A percentile compares a stretch with the other conserved stretches of the same genome.
Evolutionary conservation across 352 stramenopile species (phyloP).

Genomic region (Phytophthora pistaciae): DNA sequence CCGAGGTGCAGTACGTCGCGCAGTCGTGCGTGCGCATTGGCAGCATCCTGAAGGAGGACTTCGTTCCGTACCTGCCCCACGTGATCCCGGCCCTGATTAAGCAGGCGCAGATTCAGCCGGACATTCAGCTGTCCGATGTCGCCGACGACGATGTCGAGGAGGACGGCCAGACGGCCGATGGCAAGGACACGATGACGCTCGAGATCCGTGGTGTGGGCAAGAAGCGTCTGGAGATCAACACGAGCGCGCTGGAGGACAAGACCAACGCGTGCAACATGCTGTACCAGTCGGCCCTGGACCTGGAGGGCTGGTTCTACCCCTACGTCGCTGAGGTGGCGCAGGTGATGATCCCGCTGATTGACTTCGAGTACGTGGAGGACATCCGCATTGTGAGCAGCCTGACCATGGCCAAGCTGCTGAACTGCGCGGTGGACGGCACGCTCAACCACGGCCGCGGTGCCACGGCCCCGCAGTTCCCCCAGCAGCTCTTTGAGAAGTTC

Average conservation of each 20-base stretch:
- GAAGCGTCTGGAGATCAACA: constrained; percentile 90
- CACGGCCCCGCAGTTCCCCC: constrained; percentile 68
- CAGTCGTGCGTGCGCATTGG: constrained; percentile 90
- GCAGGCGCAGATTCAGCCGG: constrained; percentile 82
- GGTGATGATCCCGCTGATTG: constrained; percentile 81
- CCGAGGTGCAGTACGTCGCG: constrained; percentile 88
- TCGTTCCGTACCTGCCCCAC: constrained; percentile 87
- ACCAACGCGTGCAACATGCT: constrained; percentile 91
- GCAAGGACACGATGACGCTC: constrained; percentile 79
- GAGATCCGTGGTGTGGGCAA: constrained; percentile 83
- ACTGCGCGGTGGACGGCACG: constrained; percentile 76
- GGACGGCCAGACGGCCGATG: constrained; percentile 62
- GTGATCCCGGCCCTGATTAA: constrained; percentile 86
- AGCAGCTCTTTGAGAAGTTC: constrained; percentile 84
- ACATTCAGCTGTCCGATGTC: constrained; percentile 84
- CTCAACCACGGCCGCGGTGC: constrained; percentile 71
- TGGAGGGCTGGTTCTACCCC: constrained; percentile 84
- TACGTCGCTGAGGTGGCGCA: constrained; percentile 83
- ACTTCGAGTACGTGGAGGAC: constrained; percentile 89
- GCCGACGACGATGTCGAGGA: constrained; percentile 65
- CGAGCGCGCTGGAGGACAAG: constrained; percentile 87
- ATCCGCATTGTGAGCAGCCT: constrained; percentile 84
- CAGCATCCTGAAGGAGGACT: constrained; percentile 88
- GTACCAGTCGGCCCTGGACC: constrained; percentile 86
- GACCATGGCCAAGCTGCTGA: constrained; percentile 79